Base-by-base conservation (phyloP, 169 alveolate species). In the Plasmodium coatneyi region DNA sequence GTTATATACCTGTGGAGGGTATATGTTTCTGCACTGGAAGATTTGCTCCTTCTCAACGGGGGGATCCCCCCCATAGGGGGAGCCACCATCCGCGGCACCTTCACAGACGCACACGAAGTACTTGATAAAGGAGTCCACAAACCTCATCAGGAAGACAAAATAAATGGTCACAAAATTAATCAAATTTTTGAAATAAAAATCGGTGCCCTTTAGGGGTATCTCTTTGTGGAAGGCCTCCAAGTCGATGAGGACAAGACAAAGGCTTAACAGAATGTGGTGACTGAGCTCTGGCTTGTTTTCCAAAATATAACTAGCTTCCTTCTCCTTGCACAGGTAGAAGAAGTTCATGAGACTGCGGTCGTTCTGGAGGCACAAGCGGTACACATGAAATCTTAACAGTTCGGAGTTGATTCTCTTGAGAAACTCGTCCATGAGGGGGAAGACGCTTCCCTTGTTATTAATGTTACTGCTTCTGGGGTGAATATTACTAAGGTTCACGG, bases 231-330 rank as follows among this genome's bases (percentile, higher is more conserved):
- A 71, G 25, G 43, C 71, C 56, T 60, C 83, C 16, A 91, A 91
- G 60, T 91, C 95, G 49, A 91, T 91, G 46, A 91, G 9, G 6
- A 71, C 43, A 39, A 91, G 56, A 91, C 95, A 91, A 39, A 91
- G 80, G n/a, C 36, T 49, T 71, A 91, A 56, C 56, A 91, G n/a
- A 3, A 91, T 70, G 3, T 80, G 71, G 74, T 91, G 95, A 14
- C 80, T 46, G 16, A 91, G 39, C 28, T 91, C 92, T 32, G 82
- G 74, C 74, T 80, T 91, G 54, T 39, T 54, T 70, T 91, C 84
- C 36, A 91, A 5, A n/a, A 89, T 66, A 54, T 28, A 80, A 56
- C 70, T 10, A 41, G 56, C 22, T 32, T 91, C 92, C 34, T 91
- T 80, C 30, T 81, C 41, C 39, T 91, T 70, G 54, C 95, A 91